Conservation (phyloP, 441 rosid genomes). For the Adansonia madagascariensis region DNA sequence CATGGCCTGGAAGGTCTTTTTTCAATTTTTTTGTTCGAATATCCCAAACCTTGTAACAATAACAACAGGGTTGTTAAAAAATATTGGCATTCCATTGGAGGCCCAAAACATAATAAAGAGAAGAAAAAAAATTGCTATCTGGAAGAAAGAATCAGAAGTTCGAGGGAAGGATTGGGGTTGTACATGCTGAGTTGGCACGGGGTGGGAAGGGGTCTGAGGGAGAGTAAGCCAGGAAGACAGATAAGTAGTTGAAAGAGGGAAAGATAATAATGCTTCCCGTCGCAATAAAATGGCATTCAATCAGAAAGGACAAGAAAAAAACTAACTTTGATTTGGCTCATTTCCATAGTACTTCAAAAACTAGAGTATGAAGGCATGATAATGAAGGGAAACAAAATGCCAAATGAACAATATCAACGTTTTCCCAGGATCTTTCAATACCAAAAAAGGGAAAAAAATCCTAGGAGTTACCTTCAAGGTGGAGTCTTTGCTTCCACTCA, state of each 20-base stretch:
- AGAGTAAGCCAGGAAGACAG: background rate
- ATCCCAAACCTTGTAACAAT: slow-evolving; percentile 71
- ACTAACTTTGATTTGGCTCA: background rate
- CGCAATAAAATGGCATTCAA: background rate
- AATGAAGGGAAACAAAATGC: too few relatives aligned
- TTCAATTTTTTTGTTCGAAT: slow-evolving; percentile 74
- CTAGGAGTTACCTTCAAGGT: too few relatives aligned
- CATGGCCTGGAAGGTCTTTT: slow-evolving; percentile 98
- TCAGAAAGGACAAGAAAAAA: background rate
- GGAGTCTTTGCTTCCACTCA: slow-evolving; percentile 24
- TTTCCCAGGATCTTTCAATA: too few relatives aligned
- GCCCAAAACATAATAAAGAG: background rate
- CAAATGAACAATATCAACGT: background rate
- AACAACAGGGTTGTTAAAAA: background rate
- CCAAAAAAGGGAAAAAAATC: too few relatives aligned
- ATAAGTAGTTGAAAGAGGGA: background rate
- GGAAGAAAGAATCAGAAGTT: background rate
- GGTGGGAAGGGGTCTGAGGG: background rate
- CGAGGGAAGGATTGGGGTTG: background rate
- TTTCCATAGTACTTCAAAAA: background rate
- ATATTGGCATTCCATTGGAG: background rate
- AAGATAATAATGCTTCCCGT: background rate
- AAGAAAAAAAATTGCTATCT: background rate
- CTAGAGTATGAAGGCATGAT: background rate
- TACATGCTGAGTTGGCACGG: too few relatives aligned